These are phyloP conservation scores for Xylariaceae sp. DNA, from an alignment of 2,329 filamentous ascomycete species.

Conservation along the genomic window DNA sequence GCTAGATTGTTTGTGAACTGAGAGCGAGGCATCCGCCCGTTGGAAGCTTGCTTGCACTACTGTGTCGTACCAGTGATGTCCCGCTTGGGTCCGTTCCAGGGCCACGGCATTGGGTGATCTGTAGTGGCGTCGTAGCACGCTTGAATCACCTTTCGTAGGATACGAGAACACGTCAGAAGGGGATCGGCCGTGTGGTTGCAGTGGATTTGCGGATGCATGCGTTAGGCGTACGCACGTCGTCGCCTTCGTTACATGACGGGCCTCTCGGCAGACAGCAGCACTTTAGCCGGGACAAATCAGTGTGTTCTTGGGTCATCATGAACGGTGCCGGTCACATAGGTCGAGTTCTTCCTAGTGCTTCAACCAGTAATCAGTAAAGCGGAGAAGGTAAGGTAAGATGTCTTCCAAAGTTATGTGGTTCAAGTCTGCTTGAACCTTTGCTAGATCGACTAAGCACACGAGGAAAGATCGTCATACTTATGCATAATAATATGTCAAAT, in stretches of 20 bases:
- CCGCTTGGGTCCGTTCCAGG: slow-evolving; percentile 25
- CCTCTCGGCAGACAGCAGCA: neutral
- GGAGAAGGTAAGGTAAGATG: slow-evolving; percentile 1
- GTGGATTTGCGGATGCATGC: slow-evolving; percentile 18
- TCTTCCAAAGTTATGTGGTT: neutral
- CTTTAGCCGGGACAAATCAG: slow-evolving; percentile 1
- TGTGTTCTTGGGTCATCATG: neutral
- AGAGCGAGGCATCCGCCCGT: slow-evolving; percentile 13
- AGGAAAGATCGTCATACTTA: slow-evolving; percentile 1
- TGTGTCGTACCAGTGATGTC: slow-evolving; percentile 14
- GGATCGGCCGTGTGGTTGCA: slow-evolving; percentile 18
- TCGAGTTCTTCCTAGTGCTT: neutral
- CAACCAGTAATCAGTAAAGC: neutral
- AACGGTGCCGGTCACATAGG: slow-evolving; percentile 5
- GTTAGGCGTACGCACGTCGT: slow-evolving; percentile 13
- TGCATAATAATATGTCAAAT: no score
- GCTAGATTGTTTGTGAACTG: slow-evolving; percentile 1
- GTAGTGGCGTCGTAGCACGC: slow-evolving; percentile 18
- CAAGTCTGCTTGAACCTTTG: neutral
- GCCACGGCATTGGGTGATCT: slow-evolving; percentile 32
- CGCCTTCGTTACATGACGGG: neutral
- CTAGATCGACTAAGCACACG: slow-evolving; percentile 6
- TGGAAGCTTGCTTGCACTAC: slow-evolving; percentile 10
- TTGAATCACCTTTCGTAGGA: slow-evolving; percentile 12
- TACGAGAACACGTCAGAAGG: slow-evolving; percentile 30